Percentiles rank a stretch among this genome's conserved stretches.
Conservation (phyloP, 106 monocot genomes). For the Allium fistulosum region DNA sequence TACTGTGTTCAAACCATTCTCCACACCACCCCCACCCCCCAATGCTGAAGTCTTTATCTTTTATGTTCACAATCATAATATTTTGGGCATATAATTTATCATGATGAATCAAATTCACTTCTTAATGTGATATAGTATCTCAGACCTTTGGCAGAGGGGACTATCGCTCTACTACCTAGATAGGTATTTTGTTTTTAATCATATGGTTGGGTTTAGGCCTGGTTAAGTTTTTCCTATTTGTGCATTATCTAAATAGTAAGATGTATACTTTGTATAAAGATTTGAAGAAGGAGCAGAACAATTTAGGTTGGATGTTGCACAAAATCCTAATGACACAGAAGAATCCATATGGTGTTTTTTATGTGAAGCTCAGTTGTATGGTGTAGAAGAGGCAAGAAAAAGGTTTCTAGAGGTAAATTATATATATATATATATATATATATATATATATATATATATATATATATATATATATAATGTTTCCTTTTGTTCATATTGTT, state of each 20-base stretch:
- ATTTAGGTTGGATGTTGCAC: conserved; percentile 87
- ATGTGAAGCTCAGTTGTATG: conserved; percentile 77
- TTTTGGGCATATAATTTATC: no score
- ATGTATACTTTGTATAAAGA: conserved; percentile 15
- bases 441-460: neutral
- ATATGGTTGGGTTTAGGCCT: no score
- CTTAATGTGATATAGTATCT: neutral
- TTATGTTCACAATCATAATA: no score
- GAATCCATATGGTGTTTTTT: conserved; percentile 98
- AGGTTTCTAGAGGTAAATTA: conserved; percentile 68
- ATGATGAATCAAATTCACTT: neutral
- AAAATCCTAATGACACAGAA: conserved; percentile 90
- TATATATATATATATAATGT: neutral
- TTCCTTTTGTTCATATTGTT: no score
- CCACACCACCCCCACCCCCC: no score
- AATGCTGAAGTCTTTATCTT: no score
- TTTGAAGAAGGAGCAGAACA: conserved; percentile 93
- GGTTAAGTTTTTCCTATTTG: no score
- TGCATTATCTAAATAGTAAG: no score
- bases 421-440: neutral
- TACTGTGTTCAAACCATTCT: no score
- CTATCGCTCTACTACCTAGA: conserved; percentile 86
- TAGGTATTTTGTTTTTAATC: conserved; percentile 27
- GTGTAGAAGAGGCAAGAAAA: conserved; percentile 62
- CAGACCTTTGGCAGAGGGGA: conserved; percentile 98